These are phyloP conservation scores for Cordyceps javanica DNA, from an alignment of 2,329 filamentous ascomycete species.

Conservation along the genomic window DNA sequence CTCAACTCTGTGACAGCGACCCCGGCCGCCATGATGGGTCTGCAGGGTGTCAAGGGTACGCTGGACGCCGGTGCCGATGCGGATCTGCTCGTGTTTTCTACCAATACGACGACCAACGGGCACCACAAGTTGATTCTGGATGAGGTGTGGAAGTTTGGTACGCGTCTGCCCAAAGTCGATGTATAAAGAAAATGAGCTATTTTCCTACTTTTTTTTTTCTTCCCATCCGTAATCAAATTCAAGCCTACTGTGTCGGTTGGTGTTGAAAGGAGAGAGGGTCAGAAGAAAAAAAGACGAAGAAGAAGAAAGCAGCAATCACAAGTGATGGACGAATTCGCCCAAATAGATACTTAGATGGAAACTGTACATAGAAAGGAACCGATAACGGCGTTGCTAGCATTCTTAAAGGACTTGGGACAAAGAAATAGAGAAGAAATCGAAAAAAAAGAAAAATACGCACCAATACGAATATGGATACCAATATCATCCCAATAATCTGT, in stretches of 20 bases:
- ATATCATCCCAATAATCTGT: too few species aligned
- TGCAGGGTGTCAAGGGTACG: conserved; percentile 60
- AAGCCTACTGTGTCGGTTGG: background rate
- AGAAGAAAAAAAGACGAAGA: background rate
- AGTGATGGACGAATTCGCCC: too few species aligned
- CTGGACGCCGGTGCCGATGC: conserved; percentile 59
- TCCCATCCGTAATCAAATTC: background rate
- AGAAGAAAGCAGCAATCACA: too few species aligned
- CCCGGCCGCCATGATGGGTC: conserved; percentile 69
- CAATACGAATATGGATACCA: background rate
- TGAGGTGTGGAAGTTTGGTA: conserved; percentile 75
- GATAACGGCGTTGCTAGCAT: conserved; percentile 5
- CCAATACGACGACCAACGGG: conserved; percentile 39
- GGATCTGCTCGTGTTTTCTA: conserved; percentile 62
- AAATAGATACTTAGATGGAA: background rate
- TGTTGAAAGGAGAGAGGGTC: background rate
- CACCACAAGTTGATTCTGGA: conserved; percentile 55
- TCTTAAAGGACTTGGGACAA: background rate
- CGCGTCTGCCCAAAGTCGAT: conserved; percentile 34
- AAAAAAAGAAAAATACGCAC: background rate
- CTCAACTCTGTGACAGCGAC: conserved; percentile 69
- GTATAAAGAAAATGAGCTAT: background rate
- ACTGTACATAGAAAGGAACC: conserved; percentile 11
- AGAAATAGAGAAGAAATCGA: background rate
- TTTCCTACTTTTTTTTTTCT: background rate